Base-by-base conservation (phyloP, 495 filamentous ascomycete genomes). In the Neurospora sp. region DNA sequence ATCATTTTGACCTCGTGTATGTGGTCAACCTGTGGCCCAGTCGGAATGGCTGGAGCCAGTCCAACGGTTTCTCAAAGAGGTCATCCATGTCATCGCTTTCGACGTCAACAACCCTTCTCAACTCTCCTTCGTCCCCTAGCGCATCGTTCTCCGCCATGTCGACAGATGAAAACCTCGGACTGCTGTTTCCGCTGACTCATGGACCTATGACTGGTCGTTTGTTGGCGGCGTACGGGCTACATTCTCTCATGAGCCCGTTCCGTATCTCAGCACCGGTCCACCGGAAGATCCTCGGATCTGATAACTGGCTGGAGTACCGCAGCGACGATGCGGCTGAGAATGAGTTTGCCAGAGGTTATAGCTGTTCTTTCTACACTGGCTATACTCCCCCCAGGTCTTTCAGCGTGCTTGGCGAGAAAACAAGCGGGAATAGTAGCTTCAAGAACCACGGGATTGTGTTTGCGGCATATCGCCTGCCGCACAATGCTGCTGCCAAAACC, bases 21-120 rank as follows among this genome's bases (percentile, higher is more conserved):
- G 77, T 85, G 40, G 78, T 84, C 48, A 84, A 82, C 61, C 75
- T 85, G 4, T 83, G 83, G 83, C 83, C 83, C 6, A 79, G 46
- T 42, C 69, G 75, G 59, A 73, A 76, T 72, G 79, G 75, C 69
- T 68, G 39, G 27, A 70, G 70, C 18, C 69, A 48, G 40, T 68
- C 12, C 14, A 68, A 12, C 16, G 38, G 74, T 38, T 40, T 71
- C 11, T 69, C 72, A 41, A 73, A 69, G 16, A 61, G 70, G 16
- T 31, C 72, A 11, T 76, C 70, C 20, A 40, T 61, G 22, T 72
- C 74, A 10, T 75, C 70, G 9, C 11, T 69, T 42, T 22, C 73
- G 5, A 72, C 74, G 6, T 72, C 69, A 10, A 40, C 46, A 40
- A 46, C 70, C 18, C 37, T 46, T 53, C 59, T 70, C 53, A 65